A percentile compares a stretch with the other conserved stretches of the same genome.
These are phyloP conservation scores for Yamadazyma paraphyllophila DNA, from an alignment of 805 yeast species.

Conservation along the genomic window DNA sequence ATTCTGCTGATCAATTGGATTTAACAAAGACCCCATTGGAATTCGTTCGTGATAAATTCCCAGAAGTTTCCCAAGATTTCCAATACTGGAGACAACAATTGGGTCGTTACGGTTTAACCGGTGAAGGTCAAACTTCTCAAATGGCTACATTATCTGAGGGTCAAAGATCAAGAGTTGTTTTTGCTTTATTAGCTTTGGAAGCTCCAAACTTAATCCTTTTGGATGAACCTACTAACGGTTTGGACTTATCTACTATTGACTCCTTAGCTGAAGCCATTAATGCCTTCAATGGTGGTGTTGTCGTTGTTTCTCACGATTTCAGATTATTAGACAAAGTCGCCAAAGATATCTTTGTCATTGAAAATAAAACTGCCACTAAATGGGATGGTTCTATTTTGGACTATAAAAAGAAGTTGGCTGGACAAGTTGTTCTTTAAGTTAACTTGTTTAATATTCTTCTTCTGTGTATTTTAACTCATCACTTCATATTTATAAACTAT, in stretches of 20 bases:
- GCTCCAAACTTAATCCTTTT: conserved; percentile 89
- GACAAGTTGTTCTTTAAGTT: conserved; percentile 67
- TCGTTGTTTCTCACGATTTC: conserved; percentile 98
- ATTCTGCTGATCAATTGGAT: conserved; percentile 97
- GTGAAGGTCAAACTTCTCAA: conserved; percentile 97
- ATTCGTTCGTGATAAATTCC: conserved; percentile 92
- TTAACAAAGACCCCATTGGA: conserved; percentile 93
- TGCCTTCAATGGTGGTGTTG: conserved; percentile 95
- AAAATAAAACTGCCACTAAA: conserved; percentile 90
- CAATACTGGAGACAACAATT: conserved; percentile 98
- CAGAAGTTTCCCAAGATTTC: conserved; percentile 90
- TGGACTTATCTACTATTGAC: conserved; percentile 97
- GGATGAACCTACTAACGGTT: conserved; percentile 99
- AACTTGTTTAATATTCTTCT: conserved; percentile 2
- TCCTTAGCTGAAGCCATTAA: conserved; percentile 96
- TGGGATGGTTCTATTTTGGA: conserved; percentile 92
- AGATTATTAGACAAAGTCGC: conserved; percentile 96
- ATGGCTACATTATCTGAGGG: conserved; percentile 99
- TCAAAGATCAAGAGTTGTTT: conserved; percentile 98
- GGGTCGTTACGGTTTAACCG: conserved; percentile 97
- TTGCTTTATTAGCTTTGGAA: conserved; percentile 92
- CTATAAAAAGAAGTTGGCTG: conserved; percentile 93
- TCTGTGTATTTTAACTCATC: conserved; percentile 11
- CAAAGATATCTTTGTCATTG: conserved; percentile 94
- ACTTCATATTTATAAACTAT: conserved; percentile 5